Evolutionary conservation across 73 alveolate genomes (phyloP).

Genomic region (Urostyla sp.): DNA sequence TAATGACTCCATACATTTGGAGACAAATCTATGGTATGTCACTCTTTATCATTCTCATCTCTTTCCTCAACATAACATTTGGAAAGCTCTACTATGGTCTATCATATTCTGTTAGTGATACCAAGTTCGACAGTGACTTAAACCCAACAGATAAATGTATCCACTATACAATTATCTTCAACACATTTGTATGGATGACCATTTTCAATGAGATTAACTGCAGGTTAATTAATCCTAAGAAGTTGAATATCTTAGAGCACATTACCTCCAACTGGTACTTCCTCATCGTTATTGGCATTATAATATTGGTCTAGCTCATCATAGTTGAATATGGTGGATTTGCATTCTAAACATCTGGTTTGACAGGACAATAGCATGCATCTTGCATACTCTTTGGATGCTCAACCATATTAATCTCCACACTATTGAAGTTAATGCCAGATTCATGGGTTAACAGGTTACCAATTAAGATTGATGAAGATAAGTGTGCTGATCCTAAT

Average conservation of each 20-base stretch:
- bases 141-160: slow-evolving; percentile 31
- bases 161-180: slow-evolving; percentile 86
- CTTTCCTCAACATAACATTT: slow-evolving; percentile 58
- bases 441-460: not conserved
- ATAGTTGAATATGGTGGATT: not conserved
- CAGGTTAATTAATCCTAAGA: slow-evolving; percentile 76
- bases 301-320: not conserved
- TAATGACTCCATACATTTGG: slow-evolving; percentile 85
- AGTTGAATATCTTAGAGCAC: slow-evolving; percentile 80
- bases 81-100: slow-evolving; percentile 39
- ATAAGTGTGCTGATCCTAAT: not conserved
- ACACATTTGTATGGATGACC: slow-evolving; percentile 89
- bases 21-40: slow-evolving; percentile 75
- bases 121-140: slow-evolving; percentile 23
- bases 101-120: slow-evolving; percentile 20
- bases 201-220: slow-evolving; percentile 90
- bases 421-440: slow-evolving; percentile 11
- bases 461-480: slow-evolving; percentile 7
- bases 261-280: slow-evolving; percentile 76
- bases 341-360: not conserved
- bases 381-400: slow-evolving; percentile 21
- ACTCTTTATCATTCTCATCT: slow-evolving; percentile 39
- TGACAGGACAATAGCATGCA: slow-evolving; percentile 34
- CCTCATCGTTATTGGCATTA: slow-evolving; percentile 16
- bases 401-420: not conserved